phyloP scores from a whole-genome alignment of 345 rosid genomes.

The Populus tremula region DNA sequence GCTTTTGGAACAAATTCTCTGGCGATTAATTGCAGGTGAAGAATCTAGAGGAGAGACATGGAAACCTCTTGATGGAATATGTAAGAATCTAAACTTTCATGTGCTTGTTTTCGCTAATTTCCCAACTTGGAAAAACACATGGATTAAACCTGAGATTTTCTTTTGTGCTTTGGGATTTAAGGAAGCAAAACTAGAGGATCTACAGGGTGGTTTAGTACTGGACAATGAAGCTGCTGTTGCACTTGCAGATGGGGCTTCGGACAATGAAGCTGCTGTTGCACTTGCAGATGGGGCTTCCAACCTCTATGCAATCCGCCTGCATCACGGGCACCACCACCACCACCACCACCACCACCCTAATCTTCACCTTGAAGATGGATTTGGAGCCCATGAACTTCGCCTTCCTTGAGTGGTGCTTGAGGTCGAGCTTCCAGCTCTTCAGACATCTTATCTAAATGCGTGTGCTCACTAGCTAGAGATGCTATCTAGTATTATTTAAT shows the following conservation, averaged over 20 bases:
- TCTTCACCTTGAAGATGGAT: conserved; percentile 27
- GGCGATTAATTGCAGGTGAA: conserved; percentile 30
- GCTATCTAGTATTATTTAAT: background rate
- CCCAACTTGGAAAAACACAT: background rate
- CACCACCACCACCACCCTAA: conserved; percentile 2
- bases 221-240: conserved; percentile 38
- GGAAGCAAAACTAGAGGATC: conserved; percentile 44
- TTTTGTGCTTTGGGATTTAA: background rate
- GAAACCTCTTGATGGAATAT: conserved; percentile 35
- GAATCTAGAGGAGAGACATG: conserved; percentile 39
- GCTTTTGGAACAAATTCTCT: background rate
- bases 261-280: conserved; percentile 35
- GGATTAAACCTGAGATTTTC: background rate
- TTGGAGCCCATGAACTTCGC: conserved; percentile 31
- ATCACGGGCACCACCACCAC: conserved; percentile 21
- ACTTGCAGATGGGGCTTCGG: conserved; percentile 37
- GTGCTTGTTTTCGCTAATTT: background rate
- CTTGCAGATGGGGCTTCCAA: conserved; percentile 36
- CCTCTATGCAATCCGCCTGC: conserved; percentile 37
- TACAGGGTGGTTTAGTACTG: conserved; percentile 33
- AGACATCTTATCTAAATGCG: background rate
- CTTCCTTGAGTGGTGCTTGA: conserved; percentile 30
- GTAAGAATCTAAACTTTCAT: conserved; percentile 26
- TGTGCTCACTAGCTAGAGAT: background rate
- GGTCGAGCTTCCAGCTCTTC: background rate